Percentiles rank a stretch among this genome's conserved stretches.
phyloP scores from a whole-genome alignment of 805 yeast species.

The Citeromyces matritensis region DNA sequence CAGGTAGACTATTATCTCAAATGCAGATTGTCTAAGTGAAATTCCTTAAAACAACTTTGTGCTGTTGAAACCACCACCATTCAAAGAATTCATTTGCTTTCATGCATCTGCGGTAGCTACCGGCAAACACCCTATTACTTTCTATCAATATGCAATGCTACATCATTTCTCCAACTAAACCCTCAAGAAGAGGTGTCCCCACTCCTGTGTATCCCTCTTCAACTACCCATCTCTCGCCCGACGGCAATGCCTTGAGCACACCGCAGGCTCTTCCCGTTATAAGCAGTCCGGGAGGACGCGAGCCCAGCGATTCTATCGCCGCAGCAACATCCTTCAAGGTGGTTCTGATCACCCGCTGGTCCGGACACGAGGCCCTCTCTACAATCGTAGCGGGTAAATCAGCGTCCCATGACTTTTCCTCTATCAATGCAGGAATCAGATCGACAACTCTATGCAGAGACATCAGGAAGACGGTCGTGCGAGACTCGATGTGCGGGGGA shows the following conservation, averaged over 20 bases:
- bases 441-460: slow-evolving; percentile 65
- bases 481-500: slow-evolving; percentile 54
- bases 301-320: slow-evolving; percentile 65
- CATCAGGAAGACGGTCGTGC: slow-evolving; percentile 87
- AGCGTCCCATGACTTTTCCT: slow-evolving; percentile 45
- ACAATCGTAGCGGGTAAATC: slow-evolving; percentile 70
- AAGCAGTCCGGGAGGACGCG: slow-evolving; percentile 86
- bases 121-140: too few species aligned
- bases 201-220: slow-evolving; percentile 24
- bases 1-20: too few species aligned
- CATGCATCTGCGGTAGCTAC: too few species aligned
- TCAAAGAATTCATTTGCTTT: too few species aligned
- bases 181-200: neutral
- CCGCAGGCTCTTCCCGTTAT: slow-evolving; percentile 72
- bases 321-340: slow-evolving; percentile 48
- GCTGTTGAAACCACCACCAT: neutral
- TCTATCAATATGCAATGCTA: too few species aligned
- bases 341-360: slow-evolving; percentile 76
- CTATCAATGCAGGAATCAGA: slow-evolving; percentile 27
- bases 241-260: slow-evolving; percentile 18
- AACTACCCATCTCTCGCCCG: slow-evolving; percentile 21
- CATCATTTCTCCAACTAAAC: too few species aligned
- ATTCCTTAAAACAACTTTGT: neutral
- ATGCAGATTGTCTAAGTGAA: too few species aligned
- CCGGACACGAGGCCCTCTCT: slow-evolving; percentile 89